Conservation (phyloP, 2,329 filamentous ascomycete genomes). For the Dryadomyces quercivorus region DNA sequence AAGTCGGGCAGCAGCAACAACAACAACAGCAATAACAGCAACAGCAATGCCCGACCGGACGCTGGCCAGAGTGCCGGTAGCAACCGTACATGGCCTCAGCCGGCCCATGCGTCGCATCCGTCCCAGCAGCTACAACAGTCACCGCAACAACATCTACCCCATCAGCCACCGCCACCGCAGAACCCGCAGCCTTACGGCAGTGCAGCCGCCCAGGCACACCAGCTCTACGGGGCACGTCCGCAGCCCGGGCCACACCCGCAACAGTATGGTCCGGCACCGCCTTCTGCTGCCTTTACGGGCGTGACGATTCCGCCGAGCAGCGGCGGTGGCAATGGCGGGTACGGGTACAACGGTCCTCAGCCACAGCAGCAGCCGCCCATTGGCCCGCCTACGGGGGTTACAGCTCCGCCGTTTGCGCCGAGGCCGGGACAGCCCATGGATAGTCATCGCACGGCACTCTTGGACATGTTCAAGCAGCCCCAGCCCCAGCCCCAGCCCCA, state of each 20-base stretch:
- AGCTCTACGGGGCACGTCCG: not conserved
- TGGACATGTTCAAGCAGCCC: constrained; percentile 32
- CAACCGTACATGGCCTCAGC: not conserved
- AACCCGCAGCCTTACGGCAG: not conserved
- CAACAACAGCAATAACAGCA: not conserved
- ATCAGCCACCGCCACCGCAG: not conserved
- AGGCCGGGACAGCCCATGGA: constrained; percentile 2
- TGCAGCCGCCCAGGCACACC: constrained; percentile 2
- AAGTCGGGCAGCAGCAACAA: constrained; percentile 16
- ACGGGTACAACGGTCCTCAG: not conserved
- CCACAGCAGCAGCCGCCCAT: not conserved
- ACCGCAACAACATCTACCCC: constrained; percentile 1
- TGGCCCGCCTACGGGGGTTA: not conserved
- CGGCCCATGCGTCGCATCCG: not conserved
- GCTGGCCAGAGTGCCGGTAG: constrained; percentile 1
- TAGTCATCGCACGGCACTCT: constrained; percentile 10
- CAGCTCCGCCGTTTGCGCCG: not conserved
- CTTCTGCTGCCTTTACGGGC: not conserved
- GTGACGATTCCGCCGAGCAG: not conserved
- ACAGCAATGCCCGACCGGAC: not conserved
- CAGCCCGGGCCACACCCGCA: not conserved
- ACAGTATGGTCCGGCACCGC: not conserved
- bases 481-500: constrained; percentile 11
- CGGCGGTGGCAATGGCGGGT: not conserved
- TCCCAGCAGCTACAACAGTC: not conserved